Evolutionary conservation across 768 basidiomycete genomes (phyloP).

Genomic region (Lactarius deliciosus): DNA sequence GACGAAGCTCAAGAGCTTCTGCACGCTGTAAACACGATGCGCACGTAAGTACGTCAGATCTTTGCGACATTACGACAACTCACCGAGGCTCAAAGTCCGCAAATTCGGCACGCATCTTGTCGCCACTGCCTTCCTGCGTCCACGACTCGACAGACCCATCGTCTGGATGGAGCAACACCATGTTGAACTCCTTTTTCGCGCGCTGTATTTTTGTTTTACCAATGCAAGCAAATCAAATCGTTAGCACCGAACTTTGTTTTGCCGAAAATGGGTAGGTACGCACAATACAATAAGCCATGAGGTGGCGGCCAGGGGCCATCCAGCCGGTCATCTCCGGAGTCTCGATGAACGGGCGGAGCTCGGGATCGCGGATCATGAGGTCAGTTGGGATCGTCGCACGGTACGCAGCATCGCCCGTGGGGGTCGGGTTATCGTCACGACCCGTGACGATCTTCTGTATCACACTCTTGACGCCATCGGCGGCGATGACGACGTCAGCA

Average conservation of each 20-base stretch:
- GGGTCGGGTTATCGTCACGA: slow-evolving; percentile 41
- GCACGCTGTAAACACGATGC: slow-evolving; percentile 32
- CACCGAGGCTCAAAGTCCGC: slow-evolving; percentile 44
- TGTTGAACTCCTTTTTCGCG: slow-evolving; percentile 39
- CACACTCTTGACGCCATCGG: slow-evolving; percentile 49
- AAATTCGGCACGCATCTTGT: slow-evolving; percentile 45
- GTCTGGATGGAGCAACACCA: slow-evolving; percentile 42
- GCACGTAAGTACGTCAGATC: background rate
- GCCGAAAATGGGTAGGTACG: slow-evolving; percentile 13
- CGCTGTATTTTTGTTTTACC: slow-evolving; percentile 30
- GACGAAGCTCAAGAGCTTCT: slow-evolving; percentile 40
- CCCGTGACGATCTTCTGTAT: slow-evolving; percentile 52
- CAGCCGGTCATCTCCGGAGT: slow-evolving; percentile 53
- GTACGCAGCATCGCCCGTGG: slow-evolving; percentile 66
- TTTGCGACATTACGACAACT: slow-evolving; percentile 4
- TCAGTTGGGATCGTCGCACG: slow-evolving; percentile 51
- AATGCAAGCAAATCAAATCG: too few relatives aligned
- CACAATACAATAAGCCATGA: slow-evolving; percentile 49
- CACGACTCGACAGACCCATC: slow-evolving; percentile 44
- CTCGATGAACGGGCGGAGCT: slow-evolving; percentile 51
- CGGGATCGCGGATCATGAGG: slow-evolving; percentile 49
- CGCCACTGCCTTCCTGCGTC: slow-evolving; percentile 44
- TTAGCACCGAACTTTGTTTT: background rate
- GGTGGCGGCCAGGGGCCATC: slow-evolving; percentile 54
- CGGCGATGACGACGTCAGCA: slow-evolving; percentile 41